phyloP scores from a whole-genome alignment of 140 eudicot species.

The Erigeron philadelphicus region DNA sequence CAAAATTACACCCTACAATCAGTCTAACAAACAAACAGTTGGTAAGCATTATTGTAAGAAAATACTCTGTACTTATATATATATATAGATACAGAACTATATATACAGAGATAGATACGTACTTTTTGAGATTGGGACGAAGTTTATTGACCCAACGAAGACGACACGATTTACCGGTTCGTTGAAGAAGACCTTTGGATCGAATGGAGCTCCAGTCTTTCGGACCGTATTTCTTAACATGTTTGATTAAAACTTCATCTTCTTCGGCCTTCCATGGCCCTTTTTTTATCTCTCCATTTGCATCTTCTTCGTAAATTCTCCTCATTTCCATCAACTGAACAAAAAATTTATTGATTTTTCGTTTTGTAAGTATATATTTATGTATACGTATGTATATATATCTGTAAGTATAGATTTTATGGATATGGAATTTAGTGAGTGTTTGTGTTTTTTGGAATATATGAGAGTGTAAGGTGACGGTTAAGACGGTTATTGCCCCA shows the following conservation, averaged over 20 bases:
- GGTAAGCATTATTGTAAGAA: not conserved
- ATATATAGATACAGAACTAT: not conserved
- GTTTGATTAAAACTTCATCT: constrained; percentile 68
- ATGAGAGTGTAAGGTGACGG: constrained; percentile 41
- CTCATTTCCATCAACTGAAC: constrained; percentile 24
- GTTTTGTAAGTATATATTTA: not conserved
- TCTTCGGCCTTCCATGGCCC: constrained; percentile 99
- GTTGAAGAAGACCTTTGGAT: constrained; percentile 93
- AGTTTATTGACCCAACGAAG: constrained; percentile 99
- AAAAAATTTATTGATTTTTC: too few relatives aligned
- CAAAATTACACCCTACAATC: too few relatives aligned
- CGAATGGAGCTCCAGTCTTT: constrained; percentile 99
- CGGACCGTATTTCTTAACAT: constrained; percentile 71
- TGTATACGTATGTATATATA: not conserved
- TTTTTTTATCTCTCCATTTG: constrained; percentile 58
- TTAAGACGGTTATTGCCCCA: constrained; percentile 60
- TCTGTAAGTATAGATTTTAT: not conserved
- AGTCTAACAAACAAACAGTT: not conserved
- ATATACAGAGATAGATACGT: too few relatives aligned
- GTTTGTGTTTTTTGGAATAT: not conserved
- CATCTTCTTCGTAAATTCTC: constrained; percentile 37
- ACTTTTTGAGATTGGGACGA: constrained; percentile 87
- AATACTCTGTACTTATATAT: too few relatives aligned
- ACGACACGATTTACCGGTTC: constrained; percentile 97
- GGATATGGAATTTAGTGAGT: constrained; percentile 3